Evolutionary conservation across 2,329 filamentous ascomycete species (phyloP).

Genomic region (Cladosporium sp.): DNA sequence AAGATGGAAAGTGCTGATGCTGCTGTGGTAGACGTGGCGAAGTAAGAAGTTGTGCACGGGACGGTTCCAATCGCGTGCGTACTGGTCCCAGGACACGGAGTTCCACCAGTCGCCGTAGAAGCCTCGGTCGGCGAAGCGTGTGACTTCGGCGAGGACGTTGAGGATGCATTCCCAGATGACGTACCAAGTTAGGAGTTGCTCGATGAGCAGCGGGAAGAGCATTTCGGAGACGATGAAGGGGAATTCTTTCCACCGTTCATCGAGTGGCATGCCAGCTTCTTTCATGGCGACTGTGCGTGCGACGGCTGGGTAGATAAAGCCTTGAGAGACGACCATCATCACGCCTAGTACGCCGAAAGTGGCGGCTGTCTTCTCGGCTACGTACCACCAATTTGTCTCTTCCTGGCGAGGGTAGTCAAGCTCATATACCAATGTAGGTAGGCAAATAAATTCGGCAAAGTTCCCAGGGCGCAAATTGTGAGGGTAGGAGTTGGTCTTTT

Average conservation of each 20-base stretch:
- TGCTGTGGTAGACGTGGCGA: conserved; percentile 76
- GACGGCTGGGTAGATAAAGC: conserved; percentile 75
- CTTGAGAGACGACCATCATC: conserved; percentile 77
- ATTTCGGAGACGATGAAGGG: conserved; percentile 75
- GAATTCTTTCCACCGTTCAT: conserved; percentile 64
- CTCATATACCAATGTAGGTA: conserved; percentile 79
- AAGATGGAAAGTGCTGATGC: conserved; percentile 70
- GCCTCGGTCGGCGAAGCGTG: conserved; percentile 72
- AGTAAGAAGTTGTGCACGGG: conserved; percentile 77
- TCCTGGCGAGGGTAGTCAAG: conserved; percentile 73
- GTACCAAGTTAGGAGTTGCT: conserved; percentile 76
- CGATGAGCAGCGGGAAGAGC: conserved; percentile 75
- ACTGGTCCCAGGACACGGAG: conserved; percentile 67
- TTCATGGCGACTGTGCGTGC: conserved; percentile 67
- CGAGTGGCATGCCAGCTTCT: conserved; percentile 62
- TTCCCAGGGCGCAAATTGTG: conserved; percentile 65
- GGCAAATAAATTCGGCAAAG: conserved; percentile 70
- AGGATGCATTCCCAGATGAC: conserved; percentile 71
- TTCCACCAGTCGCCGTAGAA: conserved; percentile 62
- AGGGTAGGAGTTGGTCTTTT: conserved; percentile 59
- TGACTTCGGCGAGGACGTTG: conserved; percentile 75
- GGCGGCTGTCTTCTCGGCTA: conserved; percentile 68
- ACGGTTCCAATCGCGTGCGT: conserved; percentile 78
- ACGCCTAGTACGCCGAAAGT: conserved; percentile 72
- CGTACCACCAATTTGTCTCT: conserved; percentile 71